phyloP scores from a whole-genome alignment of 2,329 filamentous ascomycete species.

The Aspergillus viridinutans region DNA sequence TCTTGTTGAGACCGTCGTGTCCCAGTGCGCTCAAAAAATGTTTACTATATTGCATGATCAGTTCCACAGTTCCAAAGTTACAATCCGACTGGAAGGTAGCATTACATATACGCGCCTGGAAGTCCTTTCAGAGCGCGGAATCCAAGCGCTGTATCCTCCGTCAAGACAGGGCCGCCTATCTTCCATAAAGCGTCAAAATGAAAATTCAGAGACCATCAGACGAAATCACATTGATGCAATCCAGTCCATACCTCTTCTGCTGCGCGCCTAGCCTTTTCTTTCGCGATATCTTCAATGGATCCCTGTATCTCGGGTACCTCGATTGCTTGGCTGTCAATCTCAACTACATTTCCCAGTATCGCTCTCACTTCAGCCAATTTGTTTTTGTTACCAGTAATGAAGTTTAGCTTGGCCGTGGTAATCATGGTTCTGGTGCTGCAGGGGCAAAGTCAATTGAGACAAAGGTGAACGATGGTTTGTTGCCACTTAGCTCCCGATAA shows the following conservation, averaged over 20 bases:
- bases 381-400: constrained; percentile 95
- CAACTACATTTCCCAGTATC: constrained; percentile 71
- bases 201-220: neutral
- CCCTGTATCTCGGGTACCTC: constrained; percentile 91
- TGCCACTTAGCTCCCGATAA: neutral
- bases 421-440: constrained; percentile 34
- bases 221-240: neutral
- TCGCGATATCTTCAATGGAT: constrained; percentile 83
- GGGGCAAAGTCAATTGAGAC: neutral
- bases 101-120: constrained; percentile 90
- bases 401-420: constrained; percentile 63
- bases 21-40: constrained; percentile 86
- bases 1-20: constrained; percentile 79
- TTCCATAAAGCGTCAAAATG: constrained; percentile 31
- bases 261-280: constrained; percentile 79
- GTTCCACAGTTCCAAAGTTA: neutral
- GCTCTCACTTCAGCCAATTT: constrained; percentile 86
- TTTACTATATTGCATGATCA: constrained; percentile 58
- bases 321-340: constrained; percentile 68
- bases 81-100: constrained; percentile 7
- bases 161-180: constrained; percentile 82
- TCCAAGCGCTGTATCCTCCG: constrained; percentile 93
- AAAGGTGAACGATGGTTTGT: neutral
- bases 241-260: constrained; percentile 63
- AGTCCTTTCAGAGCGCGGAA: constrained; percentile 88